Base-by-base conservation (phyloP, 345 rosid species). In the Arabis alpina region DNA sequence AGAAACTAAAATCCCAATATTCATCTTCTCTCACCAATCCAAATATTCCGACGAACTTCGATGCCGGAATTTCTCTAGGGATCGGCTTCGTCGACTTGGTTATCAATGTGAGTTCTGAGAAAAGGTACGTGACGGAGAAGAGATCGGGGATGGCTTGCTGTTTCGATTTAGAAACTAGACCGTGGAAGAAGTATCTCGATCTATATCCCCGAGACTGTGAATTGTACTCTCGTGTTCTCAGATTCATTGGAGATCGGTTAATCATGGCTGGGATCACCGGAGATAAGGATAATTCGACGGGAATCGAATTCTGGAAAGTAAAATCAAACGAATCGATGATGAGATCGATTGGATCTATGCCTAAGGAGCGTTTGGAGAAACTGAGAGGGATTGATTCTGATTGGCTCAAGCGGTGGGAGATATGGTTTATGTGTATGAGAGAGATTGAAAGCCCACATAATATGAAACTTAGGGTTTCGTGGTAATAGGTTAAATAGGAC, bases 71-170 rank as follows among this genome's bases (percentile, higher is more conserved):
- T 27, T 6, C 80, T 88, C 42, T 79, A 39, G 52, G 86, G 68
- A 77, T 84, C 88, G 4, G 89, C 1, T 76, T 92, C 7, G 34
- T 97, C 59, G 74, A 19, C 23, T 76, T 39, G 83, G 92, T 87
- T 75, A 90, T 2, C 75, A 72, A 3, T 85, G 82, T 49, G 16
- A 63, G 40, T 23, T 39, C 64, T 12, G 64, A 61, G 15, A 73
- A 51, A 65, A 47, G 90, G 76, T 82, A 61, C 81, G 86, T 86
- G 25, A 68, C 74, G 55, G 96, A 88, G 60, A 85, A 86, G 73
- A 54, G 15, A 27, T 72, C 96, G 0, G 96, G 92, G 0, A 23
- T 68, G 0, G 41, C 79, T n/a, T 74, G 66, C 83, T 57, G 76
- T 13, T 88, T 90, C 72, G 83, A 87, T 55, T 85, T 88, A 0